Evolutionary conservation across 352 stramenopile species (phyloP).

Genomic region (Thraustochytrium sp.): DNA sequence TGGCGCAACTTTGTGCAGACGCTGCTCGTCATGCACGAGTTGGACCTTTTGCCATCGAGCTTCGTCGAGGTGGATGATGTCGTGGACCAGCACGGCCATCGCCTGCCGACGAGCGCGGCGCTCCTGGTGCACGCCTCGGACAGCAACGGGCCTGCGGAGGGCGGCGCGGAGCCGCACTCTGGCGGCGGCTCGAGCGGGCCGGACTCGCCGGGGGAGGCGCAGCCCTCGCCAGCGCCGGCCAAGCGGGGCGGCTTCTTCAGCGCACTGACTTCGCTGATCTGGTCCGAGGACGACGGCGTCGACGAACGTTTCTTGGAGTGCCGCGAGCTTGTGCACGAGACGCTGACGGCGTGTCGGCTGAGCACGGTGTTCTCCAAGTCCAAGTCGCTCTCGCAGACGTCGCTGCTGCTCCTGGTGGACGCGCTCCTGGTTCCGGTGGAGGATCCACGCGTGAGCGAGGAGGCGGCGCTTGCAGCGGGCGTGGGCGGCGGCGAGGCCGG

Average conservation of each 20-base stretch:
- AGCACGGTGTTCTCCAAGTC: constrained; percentile 30
- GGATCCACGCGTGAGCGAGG: not conserved
- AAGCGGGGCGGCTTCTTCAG: constrained; percentile 28
- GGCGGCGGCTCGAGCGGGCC: not conserved
- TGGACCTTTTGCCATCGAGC: constrained; percentile 15
- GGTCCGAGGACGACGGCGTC: constrained; percentile 12
- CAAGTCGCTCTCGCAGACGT: constrained; percentile 10
- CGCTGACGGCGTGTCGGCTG: constrained; percentile 20
- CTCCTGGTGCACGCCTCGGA: no score
- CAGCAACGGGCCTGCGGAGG: not conserved
- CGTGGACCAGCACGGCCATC: constrained; percentile 3
- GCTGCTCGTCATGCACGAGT: constrained; percentile 35
- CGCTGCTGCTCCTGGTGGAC: constrained; percentile 21
- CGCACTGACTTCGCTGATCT: constrained; percentile 26
- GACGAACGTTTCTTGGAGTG: constrained; percentile 17
- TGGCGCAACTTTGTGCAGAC: constrained; percentile 43
- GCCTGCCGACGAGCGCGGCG: constrained; percentile 23
- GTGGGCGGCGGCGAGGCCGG: not conserved
- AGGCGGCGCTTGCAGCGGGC: not conserved
- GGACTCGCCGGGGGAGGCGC: not conserved
- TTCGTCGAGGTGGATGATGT: constrained; percentile 45
- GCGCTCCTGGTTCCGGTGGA: constrained; percentile 13
- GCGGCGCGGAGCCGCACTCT: no score
- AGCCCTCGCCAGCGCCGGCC: not conserved
- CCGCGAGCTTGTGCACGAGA: constrained; percentile 18